Evolutionary conservation across 164 flowering plant genomes (phyloP).

Genomic region (Sedum album): DNA sequence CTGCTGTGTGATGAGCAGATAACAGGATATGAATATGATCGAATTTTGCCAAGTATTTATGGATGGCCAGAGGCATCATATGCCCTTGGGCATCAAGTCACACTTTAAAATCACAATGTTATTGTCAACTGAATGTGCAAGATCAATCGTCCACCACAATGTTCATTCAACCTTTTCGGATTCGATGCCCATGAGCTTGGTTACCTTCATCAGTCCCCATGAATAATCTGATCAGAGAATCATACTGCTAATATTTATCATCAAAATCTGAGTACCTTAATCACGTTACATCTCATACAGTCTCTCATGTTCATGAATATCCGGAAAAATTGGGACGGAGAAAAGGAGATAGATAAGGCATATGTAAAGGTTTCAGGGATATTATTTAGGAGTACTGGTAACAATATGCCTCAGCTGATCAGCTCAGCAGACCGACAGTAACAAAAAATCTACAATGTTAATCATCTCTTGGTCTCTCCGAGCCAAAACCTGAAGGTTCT

Average conservation of each 20-base stretch:
- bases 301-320: neutral
- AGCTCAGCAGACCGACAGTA: conserved; percentile 4
- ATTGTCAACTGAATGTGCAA: neutral
- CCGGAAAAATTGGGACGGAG: neutral
- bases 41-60: neutral
- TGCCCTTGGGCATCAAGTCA: neutral
- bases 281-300: neutral
- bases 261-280: neutral
- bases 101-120: neutral
- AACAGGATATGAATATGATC: neutral
- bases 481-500: neutral
- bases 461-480: neutral
- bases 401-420: neutral
- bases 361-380: neutral
- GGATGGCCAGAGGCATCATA: neutral
- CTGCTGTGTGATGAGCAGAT: neutral
- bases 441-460: neutral
- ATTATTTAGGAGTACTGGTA: neutral
- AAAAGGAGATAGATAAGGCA: neutral
- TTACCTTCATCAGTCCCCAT: neutral
- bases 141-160: conserved; percentile 4
- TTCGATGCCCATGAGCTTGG: neutral
- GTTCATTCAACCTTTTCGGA: neutral
- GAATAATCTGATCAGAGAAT: neutral
- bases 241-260: neutral